Evolutionary conservation across 1,284 basidiomycete species (phyloP), one percentile per base, ranked within the genome.

Genomic region (Trichosporon sp.): DNA sequence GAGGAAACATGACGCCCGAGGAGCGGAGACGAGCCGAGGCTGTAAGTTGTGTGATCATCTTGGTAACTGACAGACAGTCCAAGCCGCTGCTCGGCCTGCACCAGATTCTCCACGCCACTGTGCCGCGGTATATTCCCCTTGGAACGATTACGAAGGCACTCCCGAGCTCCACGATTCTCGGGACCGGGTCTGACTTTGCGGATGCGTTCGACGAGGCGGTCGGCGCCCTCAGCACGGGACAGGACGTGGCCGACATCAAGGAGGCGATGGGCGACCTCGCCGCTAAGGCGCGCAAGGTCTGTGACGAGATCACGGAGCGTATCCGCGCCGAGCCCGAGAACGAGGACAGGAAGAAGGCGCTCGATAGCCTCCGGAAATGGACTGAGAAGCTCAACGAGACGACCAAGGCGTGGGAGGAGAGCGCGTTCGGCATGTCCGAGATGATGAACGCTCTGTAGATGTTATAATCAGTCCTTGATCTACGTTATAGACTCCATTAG

Each of bases 71-170:
- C 63, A 43, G 1, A 21, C 68, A 81, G 80, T 77, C 77, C n/a
- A 80, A 81, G 74, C 73, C 78, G 0, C 68, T 82, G 1, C 72
- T 82, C 1, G 78, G 75, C 16, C 71, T 83, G 37, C 76, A 80
- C 70, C 81, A 82, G 65, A 72, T 83, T 26, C 70, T 83, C 1
- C 80, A 81, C 68, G 73, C 78, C 2, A 76, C 76, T 0, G 67
- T 81, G 40, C 79, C 81, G 3, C 74, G 78, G 19, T 79, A 77
- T 70, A 43, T 81, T 8, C 75, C 75, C 1, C 70, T 73, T 0
- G 74, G 81, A 1, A 40, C 79, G 2, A 35, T 63, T 14, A 35
- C 59, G 8, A 35, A 35, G 32, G 32, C 31, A 0, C 32, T 63
- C 10, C 59, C 59, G 31, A 63, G 59, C 31, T 16, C 32, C 7